Evolutionary conservation across 2,329 filamentous ascomycete genomes (phyloP).

Genomic region (Phoma sp.): DNA sequence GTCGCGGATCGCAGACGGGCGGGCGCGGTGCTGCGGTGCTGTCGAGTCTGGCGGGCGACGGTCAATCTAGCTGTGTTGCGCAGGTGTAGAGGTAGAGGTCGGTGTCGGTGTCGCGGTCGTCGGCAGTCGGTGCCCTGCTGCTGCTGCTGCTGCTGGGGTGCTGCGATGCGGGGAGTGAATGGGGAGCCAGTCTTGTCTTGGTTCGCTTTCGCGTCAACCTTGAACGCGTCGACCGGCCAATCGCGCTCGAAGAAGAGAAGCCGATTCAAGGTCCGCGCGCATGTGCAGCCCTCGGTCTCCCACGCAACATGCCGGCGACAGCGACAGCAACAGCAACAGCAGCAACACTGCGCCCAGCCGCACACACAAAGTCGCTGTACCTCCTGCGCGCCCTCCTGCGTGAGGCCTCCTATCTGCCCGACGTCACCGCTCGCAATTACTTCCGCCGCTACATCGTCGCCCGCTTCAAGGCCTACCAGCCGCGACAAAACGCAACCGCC

Average conservation of each 20-base stretch:
- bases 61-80: no score
- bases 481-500: conserved; percentile 29
- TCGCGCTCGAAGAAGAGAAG: conserved; percentile 13
- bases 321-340: neutral
- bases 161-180: no score
- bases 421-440: conserved; percentile 59
- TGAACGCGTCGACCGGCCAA: conserved; percentile 17
- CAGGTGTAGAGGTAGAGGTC: no score
- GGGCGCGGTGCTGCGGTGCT: neutral
- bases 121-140: no score
- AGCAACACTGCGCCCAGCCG: no score
- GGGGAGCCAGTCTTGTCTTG: no score
- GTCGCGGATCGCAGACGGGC: neutral
- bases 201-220: neutral
- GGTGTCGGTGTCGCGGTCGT: no score
- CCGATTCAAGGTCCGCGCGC: no score
- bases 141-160: no score
- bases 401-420: conserved; percentile 66
- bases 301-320: neutral
- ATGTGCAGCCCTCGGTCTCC: neutral
- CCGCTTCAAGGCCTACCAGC: conserved; percentile 56
- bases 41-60: neutral
- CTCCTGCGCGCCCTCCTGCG: conserved; percentile 63
- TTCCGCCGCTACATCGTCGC: conserved; percentile 56
- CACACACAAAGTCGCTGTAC: conserved; percentile 43